Conservation (phyloP, 2,329 filamentous ascomycete species). For the Aspergillus pseudonomiae region DNA sequence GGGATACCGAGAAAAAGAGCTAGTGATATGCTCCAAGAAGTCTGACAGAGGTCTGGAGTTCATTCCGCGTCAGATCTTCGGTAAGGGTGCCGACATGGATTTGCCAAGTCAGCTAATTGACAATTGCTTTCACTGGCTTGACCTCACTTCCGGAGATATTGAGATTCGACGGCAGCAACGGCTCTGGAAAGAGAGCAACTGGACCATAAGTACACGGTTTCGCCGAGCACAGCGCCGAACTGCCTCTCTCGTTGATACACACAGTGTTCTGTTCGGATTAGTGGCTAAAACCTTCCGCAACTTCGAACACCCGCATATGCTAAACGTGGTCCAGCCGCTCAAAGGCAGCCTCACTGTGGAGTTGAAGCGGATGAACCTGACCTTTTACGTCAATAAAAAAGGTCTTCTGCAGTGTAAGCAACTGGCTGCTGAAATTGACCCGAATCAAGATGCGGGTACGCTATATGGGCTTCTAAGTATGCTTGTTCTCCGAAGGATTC, state of each 20-base stretch:
- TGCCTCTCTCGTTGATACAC: conserved; percentile 53
- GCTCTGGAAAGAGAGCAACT: conserved; percentile 48
- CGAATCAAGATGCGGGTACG: conserved; percentile 61
- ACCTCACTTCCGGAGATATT: conserved; percentile 45
- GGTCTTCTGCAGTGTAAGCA: conserved; percentile 53
- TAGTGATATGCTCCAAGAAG: conserved; percentile 51
- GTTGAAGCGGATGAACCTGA: conserved; percentile 56
- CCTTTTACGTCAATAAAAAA: conserved; percentile 53
- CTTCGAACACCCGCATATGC: conserved; percentile 51
- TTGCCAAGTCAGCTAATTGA: conserved; percentile 56
- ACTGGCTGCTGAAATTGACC: conserved; percentile 57
- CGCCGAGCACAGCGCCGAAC: conserved; percentile 31
- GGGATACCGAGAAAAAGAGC: conserved; percentile 46
- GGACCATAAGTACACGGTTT: conserved; percentile 40
- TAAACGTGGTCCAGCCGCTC: conserved; percentile 53
- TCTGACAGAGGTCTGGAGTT: conserved; percentile 32
- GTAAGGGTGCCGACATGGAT: conserved; percentile 40
- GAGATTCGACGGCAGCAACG: conserved; percentile 54
- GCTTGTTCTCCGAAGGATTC: conserved; percentile 56
- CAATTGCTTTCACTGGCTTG: conserved; percentile 53
- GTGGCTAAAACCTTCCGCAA: conserved; percentile 51
- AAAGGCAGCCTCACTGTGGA: conserved; percentile 47
- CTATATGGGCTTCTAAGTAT: conserved; percentile 63
- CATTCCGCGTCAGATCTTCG: conserved; percentile 36
- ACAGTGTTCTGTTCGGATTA: conserved; percentile 42